These are phyloP conservation scores for Suhomyces guaymorum DNA, from an alignment of 1,139 yeast genomes.

Conservation along the genomic window DNA sequence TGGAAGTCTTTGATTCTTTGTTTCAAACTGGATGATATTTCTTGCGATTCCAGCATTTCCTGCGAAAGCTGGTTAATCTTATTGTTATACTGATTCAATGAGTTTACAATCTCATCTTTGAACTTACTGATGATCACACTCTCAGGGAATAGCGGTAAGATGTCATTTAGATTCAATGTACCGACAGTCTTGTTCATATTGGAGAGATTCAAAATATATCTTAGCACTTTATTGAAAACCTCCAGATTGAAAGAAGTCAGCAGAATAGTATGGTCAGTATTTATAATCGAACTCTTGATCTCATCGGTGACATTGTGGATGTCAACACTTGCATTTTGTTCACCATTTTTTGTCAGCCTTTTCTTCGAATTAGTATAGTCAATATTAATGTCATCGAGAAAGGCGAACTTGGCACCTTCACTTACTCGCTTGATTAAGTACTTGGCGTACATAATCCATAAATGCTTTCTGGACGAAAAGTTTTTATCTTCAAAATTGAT, in stretches of 20 bases:
- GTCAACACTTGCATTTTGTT: slow-evolving; percentile 3
- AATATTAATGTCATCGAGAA: slow-evolving; percentile 14
- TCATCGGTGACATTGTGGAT: slow-evolving; percentile 3
- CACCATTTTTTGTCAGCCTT: no score
- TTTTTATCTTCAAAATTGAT: slow-evolving; percentile 37
- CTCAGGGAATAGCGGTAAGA: slow-evolving; percentile 83
- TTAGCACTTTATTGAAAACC: slow-evolving; percentile 28
- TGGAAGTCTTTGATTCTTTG: slow-evolving; percentile 56
- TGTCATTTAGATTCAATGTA: slow-evolving; percentile 68
- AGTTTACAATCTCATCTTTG: slow-evolving; percentile 77
- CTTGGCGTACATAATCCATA: slow-evolving; percentile 74
- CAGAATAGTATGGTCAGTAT: background rate
- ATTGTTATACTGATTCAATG: slow-evolving; percentile 71
- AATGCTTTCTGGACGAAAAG: slow-evolving; percentile 56
- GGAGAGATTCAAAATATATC: slow-evolving; percentile 51
- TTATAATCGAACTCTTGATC: slow-evolving; percentile 1
- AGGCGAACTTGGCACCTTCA: slow-evolving; percentile 26
- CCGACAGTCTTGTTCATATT: slow-evolving; percentile 15
- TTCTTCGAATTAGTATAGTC: no score
- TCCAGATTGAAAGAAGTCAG: slow-evolving; percentile 14
- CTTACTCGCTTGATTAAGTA: slow-evolving; percentile 51
- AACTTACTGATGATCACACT: slow-evolving; percentile 78
- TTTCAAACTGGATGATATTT: slow-evolving; percentile 62
- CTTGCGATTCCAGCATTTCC: slow-evolving; percentile 77
- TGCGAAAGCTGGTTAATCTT: slow-evolving; percentile 62